Conservation (phyloP, 805 yeast genomes). For the Candida hispaniensis region DNA sequence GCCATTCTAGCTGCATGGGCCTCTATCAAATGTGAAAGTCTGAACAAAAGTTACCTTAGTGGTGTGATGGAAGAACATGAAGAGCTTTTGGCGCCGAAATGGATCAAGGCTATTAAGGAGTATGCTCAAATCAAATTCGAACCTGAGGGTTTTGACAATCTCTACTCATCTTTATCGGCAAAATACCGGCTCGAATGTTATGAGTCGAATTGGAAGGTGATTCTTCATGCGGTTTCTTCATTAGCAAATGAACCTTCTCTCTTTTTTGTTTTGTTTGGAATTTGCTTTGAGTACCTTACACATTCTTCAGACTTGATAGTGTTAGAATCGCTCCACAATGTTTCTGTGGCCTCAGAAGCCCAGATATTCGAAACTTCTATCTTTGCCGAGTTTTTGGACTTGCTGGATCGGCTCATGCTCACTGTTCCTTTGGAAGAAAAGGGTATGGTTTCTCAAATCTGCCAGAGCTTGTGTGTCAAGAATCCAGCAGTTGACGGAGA, state of each 20-base stretch:
- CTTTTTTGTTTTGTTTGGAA: constrained; percentile 71
- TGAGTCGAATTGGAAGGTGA: constrained; percentile 60
- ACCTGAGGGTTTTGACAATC: constrained; percentile 31
- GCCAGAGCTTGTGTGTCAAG: constrained; percentile 39
- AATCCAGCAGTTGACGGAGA: constrained; percentile 23
- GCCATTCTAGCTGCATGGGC: constrained; percentile 37
- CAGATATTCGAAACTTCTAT: constrained; percentile 13
- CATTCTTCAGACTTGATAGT: constrained; percentile 20
- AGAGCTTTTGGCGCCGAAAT: constrained; percentile 54
- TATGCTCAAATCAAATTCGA: constrained; percentile 56
- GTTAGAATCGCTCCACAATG: constrained; percentile 9
- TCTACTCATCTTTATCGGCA: constrained; percentile 26
- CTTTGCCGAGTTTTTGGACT: constrained; percentile 53
- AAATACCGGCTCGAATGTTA: constrained; percentile 39
- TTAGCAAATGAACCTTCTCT: constrained; percentile 39
- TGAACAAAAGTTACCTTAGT: constrained; percentile 28
- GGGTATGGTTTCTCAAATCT: constrained; percentile 41
- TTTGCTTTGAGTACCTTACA: constrained; percentile 61
- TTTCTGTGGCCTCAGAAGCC: constrained; percentile 9
- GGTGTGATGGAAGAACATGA: constrained; percentile 41
- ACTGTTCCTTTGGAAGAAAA: constrained; percentile 43
- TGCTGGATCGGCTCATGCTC: constrained; percentile 60
- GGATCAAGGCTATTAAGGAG: constrained; percentile 70
- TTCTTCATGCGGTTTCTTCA: constrained; percentile 64
- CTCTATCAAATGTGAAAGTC: constrained; percentile 26